Conservation (phyloP, 2,329 filamentous ascomycete genomes). For the Colletotrichum aenigma region DNA sequence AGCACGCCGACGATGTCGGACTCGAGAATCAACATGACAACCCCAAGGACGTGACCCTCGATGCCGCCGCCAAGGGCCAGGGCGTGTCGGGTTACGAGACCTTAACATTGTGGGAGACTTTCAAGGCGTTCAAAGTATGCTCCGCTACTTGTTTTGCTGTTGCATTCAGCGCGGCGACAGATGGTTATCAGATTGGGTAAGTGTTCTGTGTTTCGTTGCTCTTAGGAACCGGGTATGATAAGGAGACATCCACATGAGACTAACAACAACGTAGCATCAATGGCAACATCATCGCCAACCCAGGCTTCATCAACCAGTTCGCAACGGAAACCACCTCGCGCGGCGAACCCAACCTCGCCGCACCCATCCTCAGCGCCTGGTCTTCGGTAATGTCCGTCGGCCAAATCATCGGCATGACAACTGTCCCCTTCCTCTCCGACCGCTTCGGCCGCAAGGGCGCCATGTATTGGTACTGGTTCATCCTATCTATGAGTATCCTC, state of each 20-base stretch:
- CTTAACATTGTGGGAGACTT: conserved; percentile 28
- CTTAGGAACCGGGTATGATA: neutral
- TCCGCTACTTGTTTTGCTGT: conserved; percentile 27
- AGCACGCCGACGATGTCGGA: neutral
- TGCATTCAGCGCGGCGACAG: conserved; percentile 29
- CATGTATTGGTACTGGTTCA: conserved; percentile 33
- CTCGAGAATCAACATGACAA: neutral
- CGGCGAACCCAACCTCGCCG: conserved; percentile 33
- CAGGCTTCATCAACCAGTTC: conserved; percentile 40
- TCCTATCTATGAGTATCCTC: conserved; percentile 37
- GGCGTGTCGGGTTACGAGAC: conserved; percentile 29
- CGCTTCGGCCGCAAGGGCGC: conserved; percentile 34
- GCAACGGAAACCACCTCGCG: conserved; percentile 26
- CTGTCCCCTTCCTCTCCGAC: conserved; percentile 27
- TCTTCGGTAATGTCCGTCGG: conserved; percentile 42
- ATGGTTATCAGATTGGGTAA: conserved; percentile 32
- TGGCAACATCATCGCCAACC: conserved; percentile 39
- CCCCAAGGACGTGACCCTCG: conserved; percentile 7
- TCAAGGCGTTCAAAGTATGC: conserved; percentile 28
- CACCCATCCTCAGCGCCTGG: conserved; percentile 40
- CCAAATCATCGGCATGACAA: conserved; percentile 41
- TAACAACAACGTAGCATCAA: conserved; percentile 31
- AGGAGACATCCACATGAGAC: neutral
- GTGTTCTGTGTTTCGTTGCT: neutral
- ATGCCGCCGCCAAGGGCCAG: conserved; percentile 29